Percentiles rank a stretch among this genome's conserved stretches.
Evolutionary conservation across 768 basidiomycete species (phyloP).

Genomic region (Clitopilus hobsonii): DNA sequence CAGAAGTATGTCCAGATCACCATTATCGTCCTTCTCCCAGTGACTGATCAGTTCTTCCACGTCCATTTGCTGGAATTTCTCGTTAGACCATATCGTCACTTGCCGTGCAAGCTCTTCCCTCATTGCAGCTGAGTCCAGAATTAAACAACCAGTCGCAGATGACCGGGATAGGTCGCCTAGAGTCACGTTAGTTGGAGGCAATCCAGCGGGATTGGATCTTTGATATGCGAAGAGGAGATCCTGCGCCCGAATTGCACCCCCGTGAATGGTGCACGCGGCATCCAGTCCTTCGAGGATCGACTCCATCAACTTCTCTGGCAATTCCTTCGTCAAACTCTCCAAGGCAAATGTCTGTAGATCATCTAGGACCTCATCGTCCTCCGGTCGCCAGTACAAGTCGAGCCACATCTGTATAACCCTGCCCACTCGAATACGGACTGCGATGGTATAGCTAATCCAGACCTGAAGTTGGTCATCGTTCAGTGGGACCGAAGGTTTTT

Average conservation of each 20-base stretch:
- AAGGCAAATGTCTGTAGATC: conserved; percentile 19
- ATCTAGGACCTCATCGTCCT: conserved; percentile 39
- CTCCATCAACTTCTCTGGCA: conserved; percentile 21
- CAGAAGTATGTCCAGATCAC: conserved; percentile 24
- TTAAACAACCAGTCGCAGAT: conserved; percentile 13
- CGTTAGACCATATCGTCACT: conserved; percentile 32
- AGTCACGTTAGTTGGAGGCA: conserved; percentile 1
- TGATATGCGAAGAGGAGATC: background rate
- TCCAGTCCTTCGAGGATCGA: conserved; percentile 25
- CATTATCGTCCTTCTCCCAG: conserved; percentile 29
- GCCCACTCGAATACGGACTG: conserved; percentile 54
- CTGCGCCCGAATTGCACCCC: background rate
- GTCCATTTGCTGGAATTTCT: conserved; percentile 32
- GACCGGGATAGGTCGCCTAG: background rate
- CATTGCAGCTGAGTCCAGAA: conserved; percentile 31
- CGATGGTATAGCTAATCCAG: conserved; percentile 36
- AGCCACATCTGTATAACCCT: conserved; percentile 67
- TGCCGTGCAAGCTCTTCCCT: conserved; percentile 42
- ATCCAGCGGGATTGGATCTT: background rate
- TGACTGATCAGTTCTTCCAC: conserved; percentile 37
- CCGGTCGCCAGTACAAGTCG: conserved; percentile 59
- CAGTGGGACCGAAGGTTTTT: conserved; percentile 20
- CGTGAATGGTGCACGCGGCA: conserved; percentile 6
- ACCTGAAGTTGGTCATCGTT: conserved; percentile 27
- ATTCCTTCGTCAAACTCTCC: conserved; percentile 17